These are phyloP conservation scores for Hericium alpestre DNA, from an alignment of 768 basidiomycete species.

Conservation along the genomic window DNA sequence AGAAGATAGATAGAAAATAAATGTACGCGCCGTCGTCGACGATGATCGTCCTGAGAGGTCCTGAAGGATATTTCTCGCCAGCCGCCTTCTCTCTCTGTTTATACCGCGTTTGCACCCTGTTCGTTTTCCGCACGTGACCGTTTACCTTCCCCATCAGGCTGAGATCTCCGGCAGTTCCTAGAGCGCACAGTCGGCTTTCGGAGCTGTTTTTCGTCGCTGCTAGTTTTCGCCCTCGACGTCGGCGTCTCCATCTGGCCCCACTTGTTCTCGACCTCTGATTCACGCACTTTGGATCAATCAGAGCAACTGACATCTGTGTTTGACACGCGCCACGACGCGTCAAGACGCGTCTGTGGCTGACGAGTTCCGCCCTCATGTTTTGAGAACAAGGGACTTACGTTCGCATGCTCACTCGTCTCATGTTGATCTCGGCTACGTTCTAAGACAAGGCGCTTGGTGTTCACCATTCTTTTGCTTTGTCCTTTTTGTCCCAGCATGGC, in stretches of 20 bases:
- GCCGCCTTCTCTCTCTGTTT: constrained; percentile 1
- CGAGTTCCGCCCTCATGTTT: not conserved
- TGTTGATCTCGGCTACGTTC: not conserved
- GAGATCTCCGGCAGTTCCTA: too few species aligned
- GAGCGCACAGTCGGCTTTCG: too few species aligned
- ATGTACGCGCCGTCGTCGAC: constrained; percentile 1
- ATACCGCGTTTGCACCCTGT: constrained; percentile 4
- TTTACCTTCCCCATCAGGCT: not conserved
- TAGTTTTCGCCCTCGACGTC: not conserved
- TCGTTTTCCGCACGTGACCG: constrained; percentile 13
- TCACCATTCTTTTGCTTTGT: not conserved
- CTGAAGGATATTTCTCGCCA: not conserved
- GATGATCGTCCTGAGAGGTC: not conserved
- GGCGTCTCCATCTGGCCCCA: not conserved
- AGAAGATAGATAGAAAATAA: constrained; percentile 1
- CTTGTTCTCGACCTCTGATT: not conserved
- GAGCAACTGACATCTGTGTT: not conserved
- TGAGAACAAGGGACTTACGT: not conserved
- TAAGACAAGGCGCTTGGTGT: not conserved
- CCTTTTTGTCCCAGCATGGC: not conserved
- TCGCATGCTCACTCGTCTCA: not conserved
- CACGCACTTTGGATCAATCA: not conserved
- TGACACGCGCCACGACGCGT: not conserved
- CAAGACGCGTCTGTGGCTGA: not conserved
- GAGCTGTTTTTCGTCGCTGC: not conserved